Base-by-base conservation (phyloP, 1,139 yeast genomes). In the Komagataea norvegica region DNA sequence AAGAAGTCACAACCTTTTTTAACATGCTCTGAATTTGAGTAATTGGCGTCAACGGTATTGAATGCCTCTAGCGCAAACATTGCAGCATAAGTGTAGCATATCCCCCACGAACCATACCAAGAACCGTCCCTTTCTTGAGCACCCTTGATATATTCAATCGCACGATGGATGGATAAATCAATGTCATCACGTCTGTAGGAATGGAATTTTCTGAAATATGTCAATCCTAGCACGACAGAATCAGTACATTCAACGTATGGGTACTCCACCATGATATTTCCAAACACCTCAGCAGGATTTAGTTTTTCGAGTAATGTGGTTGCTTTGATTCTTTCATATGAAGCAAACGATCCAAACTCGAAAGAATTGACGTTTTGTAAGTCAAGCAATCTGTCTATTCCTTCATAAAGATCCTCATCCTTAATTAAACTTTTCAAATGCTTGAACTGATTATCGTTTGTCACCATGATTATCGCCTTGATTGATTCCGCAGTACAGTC, bases 31-130 rank as follows among this genome's bases (percentile, higher is more conserved):
- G 82, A 77, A 52, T 81, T 86, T 2, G 54, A 56, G 56, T 87
- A 91, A 3, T 59, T 65, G 43, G 72, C 71, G 1, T 82, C 86
- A 19, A 82, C 81, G 3, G 93, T 74, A 28, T 76, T 67, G 37
- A 91, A 68, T 0, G 98, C 97, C 53, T 93, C 99, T 23, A 91
- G 63, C 0, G 99, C 98, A 73, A 93, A 93, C 98, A 93, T 93
- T 2, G 91, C 84, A 0, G 98, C 97, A 61, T 93, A 93, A 0
- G 96, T 86, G 57, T 74, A 88, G 56, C 99, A 93, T 9, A 93
- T 82, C 30, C 98, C 99, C 99, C 99, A 93, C 30, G 89, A 80
- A 1, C 99, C 99, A 58, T 89, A 93, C 97, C 98, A 93, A 8
- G 95, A 80, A 0, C 99, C 99, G 58, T 91, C 96, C 0, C 58